These are phyloP conservation scores for Raphanus raphanistrum DNA, from an alignment of 345 rosid species.

Conservation along the genomic window DNA sequence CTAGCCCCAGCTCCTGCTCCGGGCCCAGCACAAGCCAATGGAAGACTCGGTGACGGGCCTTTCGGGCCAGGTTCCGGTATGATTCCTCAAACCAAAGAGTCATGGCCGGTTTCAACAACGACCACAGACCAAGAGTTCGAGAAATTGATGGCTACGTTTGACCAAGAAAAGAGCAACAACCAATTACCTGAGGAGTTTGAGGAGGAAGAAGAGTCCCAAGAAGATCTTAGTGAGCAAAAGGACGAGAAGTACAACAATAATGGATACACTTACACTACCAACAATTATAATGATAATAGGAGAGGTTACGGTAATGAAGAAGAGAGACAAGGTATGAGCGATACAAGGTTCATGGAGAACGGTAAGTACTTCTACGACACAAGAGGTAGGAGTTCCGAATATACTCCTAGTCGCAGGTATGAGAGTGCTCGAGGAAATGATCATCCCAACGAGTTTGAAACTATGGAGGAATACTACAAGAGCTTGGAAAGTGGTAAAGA, in stretches of 20 bases:
- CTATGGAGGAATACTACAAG: constrained; percentile 57
- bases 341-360: constrained; percentile 53
- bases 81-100: constrained; percentile 46
- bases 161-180: constrained; percentile 35
- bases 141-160: constrained; percentile 43
- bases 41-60: constrained; percentile 42
- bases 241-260: constrained; percentile 14
- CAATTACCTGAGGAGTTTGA: constrained; percentile 29
- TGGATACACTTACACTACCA: constrained; percentile 31
- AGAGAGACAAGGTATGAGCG: constrained; percentile 63
- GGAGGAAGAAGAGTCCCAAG: constrained; percentile 23
- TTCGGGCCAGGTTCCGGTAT: constrained; percentile 50
- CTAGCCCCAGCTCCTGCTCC: constrained; percentile 36
- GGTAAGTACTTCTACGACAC: constrained; percentile 47
- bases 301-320: constrained; percentile 36
- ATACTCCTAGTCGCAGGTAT: constrained; percentile 16
- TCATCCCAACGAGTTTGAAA: constrained; percentile 49
- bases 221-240: constrained; percentile 27
- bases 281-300: constrained; percentile 23
- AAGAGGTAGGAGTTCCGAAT: constrained; percentile 23
- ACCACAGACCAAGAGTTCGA: constrained; percentile 37
- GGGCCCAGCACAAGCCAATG: constrained; percentile 31
- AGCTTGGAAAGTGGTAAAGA: constrained; percentile 41
- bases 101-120: constrained; percentile 36
- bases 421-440: constrained; percentile 22